Evolutionary conservation across 2,329 filamentous ascomycete species (phyloP).

Genomic region (Bisporella sp.): DNA sequence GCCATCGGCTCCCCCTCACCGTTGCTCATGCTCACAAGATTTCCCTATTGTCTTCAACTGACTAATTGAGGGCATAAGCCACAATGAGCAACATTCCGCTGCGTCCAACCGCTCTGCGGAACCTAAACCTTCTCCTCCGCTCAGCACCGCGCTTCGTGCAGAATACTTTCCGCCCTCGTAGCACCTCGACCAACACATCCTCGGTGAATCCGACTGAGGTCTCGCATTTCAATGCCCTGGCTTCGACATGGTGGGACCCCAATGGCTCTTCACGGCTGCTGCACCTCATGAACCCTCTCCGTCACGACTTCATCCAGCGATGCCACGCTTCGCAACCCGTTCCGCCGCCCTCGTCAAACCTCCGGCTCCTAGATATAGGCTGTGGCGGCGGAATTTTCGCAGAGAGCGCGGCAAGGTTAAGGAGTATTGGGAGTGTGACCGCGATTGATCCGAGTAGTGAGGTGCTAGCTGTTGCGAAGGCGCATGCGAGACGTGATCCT

Average conservation of each 20-base stretch:
- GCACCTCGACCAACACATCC: slow-evolving; percentile 18
- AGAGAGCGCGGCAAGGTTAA: slow-evolving; percentile 70
- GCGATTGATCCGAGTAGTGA: slow-evolving; percentile 73
- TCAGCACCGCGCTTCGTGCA: slow-evolving; percentile 23
- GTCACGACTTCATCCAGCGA: slow-evolving; percentile 79
- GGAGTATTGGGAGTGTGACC: slow-evolving; percentile 55
- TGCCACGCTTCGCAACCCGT: slow-evolving; percentile 56
- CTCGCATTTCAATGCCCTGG: slow-evolving; percentile 89
- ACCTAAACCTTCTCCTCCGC: slow-evolving; percentile 24
- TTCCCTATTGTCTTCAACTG: no score
- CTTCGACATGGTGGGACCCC: slow-evolving; percentile 95
- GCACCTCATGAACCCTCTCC: slow-evolving; percentile 96
- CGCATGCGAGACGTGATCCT: slow-evolving; percentile 71
- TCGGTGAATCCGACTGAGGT: slow-evolving; percentile 87
- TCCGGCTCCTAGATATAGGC: slow-evolving; percentile 82
- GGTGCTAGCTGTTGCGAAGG: slow-evolving; percentile 67
- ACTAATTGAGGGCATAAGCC: background rate
- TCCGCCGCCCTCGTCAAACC: slow-evolving; percentile 32
- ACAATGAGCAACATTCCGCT: slow-evolving; percentile 7
- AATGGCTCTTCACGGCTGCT: slow-evolving; percentile 86
- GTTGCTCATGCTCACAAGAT: no score
- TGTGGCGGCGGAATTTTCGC: slow-evolving; percentile 97
- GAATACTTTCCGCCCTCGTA: slow-evolving; percentile 20
- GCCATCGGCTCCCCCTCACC: no score
- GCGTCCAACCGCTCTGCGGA: slow-evolving; percentile 22